Evolutionary conservation across 345 rosid species (phyloP).

Genomic region (Linum lewisii): DNA sequence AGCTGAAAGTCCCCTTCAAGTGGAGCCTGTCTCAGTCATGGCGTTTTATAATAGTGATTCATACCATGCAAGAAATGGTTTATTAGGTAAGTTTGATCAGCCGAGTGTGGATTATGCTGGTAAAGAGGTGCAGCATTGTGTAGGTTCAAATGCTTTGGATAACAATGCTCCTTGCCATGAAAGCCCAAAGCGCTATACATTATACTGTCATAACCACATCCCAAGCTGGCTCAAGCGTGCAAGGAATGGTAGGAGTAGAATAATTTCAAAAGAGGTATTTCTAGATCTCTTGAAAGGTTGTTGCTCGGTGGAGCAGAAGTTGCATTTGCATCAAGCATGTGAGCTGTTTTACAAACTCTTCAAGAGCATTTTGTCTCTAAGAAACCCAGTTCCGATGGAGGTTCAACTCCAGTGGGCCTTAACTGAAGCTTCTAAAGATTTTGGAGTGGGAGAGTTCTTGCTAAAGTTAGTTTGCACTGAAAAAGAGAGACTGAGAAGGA

Average conservation of each 20-base stretch:
- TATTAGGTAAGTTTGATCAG: conserved; percentile 38
- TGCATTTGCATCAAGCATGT: conserved; percentile 83
- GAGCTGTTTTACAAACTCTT: conserved; percentile 92
- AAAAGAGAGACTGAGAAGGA: conserved; percentile 55
- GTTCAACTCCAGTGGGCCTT: conserved; percentile 93
- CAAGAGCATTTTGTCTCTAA: conserved; percentile 74
- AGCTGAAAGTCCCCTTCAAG: conserved; percentile 33
- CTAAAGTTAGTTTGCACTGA: conserved; percentile 64
- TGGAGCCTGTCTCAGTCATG: conserved; percentile 33
- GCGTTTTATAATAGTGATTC: conserved; percentile 20
- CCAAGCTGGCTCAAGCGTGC: conserved; percentile 99
- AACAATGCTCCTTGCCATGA: conserved; percentile 48
- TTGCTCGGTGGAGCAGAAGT: conserved; percentile 47
- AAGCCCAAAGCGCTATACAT: conserved; percentile 54
- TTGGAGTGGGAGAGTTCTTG: conserved; percentile 52
- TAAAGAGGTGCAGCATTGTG: conserved; percentile 31
- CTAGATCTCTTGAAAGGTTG: conserved; percentile 58
- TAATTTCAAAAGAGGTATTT: conserved; percentile 89
- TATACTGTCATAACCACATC: conserved; percentile 87
- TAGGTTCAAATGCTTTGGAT: conserved; percentile 47
- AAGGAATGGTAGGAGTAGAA: conserved; percentile 94
- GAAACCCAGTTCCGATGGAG: conserved; percentile 90
- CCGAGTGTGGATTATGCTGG: conserved; percentile 32
- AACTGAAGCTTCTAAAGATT: conserved; percentile 75
- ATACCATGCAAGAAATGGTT: conserved; percentile 20